These are phyloP conservation scores for Petrea volubilis DNA, from an alignment of 257 asterid genomes.

Conservation along the genomic window DNA sequence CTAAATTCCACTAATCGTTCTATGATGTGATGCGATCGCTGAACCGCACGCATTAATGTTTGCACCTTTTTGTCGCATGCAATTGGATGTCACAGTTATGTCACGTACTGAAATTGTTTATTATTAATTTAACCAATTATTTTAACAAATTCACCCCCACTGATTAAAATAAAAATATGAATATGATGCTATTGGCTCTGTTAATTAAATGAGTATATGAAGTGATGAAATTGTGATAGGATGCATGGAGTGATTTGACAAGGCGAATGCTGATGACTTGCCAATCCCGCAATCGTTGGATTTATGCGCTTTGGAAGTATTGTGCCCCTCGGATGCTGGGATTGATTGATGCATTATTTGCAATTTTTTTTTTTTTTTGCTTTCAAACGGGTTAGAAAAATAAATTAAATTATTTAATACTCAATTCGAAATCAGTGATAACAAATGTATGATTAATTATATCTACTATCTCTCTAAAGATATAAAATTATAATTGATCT, in stretches of 20 bases:
- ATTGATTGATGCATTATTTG: constrained; percentile 3
- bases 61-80: constrained; percentile 8
- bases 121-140: not conserved
- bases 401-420: too few species aligned
- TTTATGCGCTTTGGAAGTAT: constrained; percentile 14
- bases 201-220: too few species aligned
- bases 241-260: constrained; percentile 24
- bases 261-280: constrained; percentile 17
- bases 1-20: constrained; percentile 6
- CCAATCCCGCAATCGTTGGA: constrained; percentile 31
- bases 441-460: too few species aligned
- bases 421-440: too few species aligned
- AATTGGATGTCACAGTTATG: not conserved
- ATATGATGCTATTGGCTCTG: too few species aligned
- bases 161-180: too few species aligned
- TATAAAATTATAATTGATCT: too few species aligned
- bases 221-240: too few species aligned
- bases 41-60: constrained; percentile 6
- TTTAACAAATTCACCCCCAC: too few species aligned
- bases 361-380: not conserved
- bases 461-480: too few species aligned
- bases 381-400: too few species aligned
- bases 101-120: not conserved
- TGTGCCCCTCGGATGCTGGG: too few species aligned
- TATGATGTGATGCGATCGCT: constrained; percentile 6